Percentiles rank a stretch among this genome's conserved stretches.
These are phyloP conservation scores for Xanthoconium stramineum DNA, from an alignment of 768 basidiomycete species.

Conservation along the genomic window DNA sequence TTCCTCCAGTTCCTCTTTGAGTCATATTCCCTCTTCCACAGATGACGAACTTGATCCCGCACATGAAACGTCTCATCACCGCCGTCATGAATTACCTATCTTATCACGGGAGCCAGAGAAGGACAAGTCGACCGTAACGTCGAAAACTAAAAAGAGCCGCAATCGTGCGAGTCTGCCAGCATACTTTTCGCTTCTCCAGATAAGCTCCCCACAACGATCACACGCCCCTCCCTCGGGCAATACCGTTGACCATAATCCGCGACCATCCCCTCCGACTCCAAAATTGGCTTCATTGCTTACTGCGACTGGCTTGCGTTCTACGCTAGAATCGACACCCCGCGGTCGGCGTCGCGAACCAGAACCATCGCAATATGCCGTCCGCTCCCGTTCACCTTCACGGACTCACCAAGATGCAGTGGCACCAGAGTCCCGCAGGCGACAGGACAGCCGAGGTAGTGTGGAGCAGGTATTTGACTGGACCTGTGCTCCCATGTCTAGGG, in stretches of 20 bases:
- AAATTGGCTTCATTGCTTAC: slow-evolving; percentile 39
- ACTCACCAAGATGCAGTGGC: slow-evolving; percentile 22
- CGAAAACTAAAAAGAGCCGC: slow-evolving; percentile 48
- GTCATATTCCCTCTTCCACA: slow-evolving; percentile 36
- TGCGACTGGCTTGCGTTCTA: slow-evolving; percentile 34
- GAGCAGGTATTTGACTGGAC: slow-evolving; percentile 50
- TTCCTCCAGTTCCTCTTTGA: slow-evolving; percentile 37
- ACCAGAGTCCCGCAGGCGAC: slow-evolving; percentile 14
- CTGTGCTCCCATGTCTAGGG: slow-evolving; percentile 37
- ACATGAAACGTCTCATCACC: slow-evolving; percentile 28
- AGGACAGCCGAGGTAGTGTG: slow-evolving; percentile 34
- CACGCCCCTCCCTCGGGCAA: slow-evolving; percentile 41
- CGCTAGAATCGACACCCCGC: slow-evolving; percentile 46
- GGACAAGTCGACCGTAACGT: slow-evolving; percentile 30
- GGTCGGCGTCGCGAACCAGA: slow-evolving; percentile 48
- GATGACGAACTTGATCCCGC: slow-evolving; percentile 43
- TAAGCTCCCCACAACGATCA: slow-evolving; percentile 41
- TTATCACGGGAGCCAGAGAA: slow-evolving; percentile 21
- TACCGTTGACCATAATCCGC: slow-evolving; percentile 36
- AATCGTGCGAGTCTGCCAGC: slow-evolving; percentile 74
- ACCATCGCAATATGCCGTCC: slow-evolving; percentile 32
- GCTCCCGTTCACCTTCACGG: slow-evolving; percentile 43
- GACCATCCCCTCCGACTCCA: slow-evolving; percentile 61
- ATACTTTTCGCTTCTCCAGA: slow-evolving; percentile 70
- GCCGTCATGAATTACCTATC: slow-evolving; percentile 34